phyloP scores from a whole-genome alignment of 768 basidiomycete species.

The Gyrodon lividus region DNA sequence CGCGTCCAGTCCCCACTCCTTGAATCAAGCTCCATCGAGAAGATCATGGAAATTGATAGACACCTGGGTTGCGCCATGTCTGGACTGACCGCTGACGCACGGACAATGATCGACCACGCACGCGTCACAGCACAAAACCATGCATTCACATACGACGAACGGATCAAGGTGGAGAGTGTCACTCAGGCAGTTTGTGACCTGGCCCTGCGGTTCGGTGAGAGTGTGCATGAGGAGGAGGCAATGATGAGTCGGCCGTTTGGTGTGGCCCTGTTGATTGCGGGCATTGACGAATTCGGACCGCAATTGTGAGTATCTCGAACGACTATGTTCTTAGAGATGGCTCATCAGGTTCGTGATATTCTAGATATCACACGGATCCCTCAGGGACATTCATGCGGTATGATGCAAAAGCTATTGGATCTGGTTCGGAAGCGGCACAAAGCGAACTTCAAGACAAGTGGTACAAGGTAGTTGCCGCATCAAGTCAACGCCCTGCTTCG shows the following conservation, averaged over 20 bases:
- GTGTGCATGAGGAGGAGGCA: constrained; percentile 97
- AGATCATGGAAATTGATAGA: constrained; percentile 98
- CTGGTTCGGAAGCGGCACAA: constrained; percentile 96
- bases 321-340: not conserved
- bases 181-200: constrained; percentile 99
- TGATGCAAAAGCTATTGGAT: constrained; percentile 98
- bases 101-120: constrained; percentile 99
- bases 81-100: constrained; percentile 93
- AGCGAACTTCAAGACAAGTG: constrained; percentile 96
- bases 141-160: constrained; percentile 94
- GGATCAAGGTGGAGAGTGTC: constrained; percentile 94
- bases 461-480: constrained; percentile 66
- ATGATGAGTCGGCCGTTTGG: constrained; percentile 99
- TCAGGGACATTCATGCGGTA: constrained; percentile 97
- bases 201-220: constrained; percentile 96
- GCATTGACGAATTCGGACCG: constrained; percentile 92
- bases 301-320: constrained; percentile 69
- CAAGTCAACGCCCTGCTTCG: not conserved
- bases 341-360: constrained; percentile 1
- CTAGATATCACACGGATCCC: constrained; percentile 95
- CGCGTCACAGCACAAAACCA: constrained; percentile 96
- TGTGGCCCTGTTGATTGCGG: constrained; percentile 96
- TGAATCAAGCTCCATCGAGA: constrained; percentile 94
- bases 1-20: constrained; percentile 96
- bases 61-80: constrained; percentile 99